Evolutionary conservation across 176 grass and related monocot genomes (phyloP).

Genomic region (Phoenix dactylifera): DNA sequence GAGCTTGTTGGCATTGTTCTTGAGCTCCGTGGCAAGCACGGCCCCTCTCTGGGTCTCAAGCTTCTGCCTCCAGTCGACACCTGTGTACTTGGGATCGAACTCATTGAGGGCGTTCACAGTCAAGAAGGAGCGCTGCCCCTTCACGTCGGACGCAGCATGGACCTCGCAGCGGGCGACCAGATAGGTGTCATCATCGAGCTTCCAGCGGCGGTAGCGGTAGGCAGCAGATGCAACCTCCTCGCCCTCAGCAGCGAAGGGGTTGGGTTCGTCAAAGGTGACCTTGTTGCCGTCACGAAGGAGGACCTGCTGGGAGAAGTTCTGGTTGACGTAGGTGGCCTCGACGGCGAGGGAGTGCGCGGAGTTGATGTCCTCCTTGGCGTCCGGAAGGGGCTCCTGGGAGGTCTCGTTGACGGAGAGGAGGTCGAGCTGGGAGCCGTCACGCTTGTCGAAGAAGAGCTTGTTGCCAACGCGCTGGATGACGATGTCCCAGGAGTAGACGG

Average conservation of each 20-base stretch:
- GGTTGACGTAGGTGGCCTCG: constrained; percentile 8
- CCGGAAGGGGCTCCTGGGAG: constrained; percentile 5
- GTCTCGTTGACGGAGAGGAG: constrained; percentile 11
- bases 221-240: constrained; percentile 8
- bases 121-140: constrained; percentile 5
- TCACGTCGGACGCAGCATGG: neutral
- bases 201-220: constrained; percentile 13
- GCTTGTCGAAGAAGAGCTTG: constrained; percentile 13
- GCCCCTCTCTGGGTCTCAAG: constrained; percentile 9
- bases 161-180: constrained; percentile 7
- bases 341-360: constrained; percentile 2
- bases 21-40: constrained; percentile 7
- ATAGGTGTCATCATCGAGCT: constrained; percentile 6
- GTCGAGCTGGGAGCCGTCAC: constrained; percentile 3
- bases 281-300: constrained; percentile 9
- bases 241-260: constrained; percentile 10
- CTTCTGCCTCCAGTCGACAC: constrained; percentile 10
- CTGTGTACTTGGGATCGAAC: constrained; percentile 4
- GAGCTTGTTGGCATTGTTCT: constrained; percentile 11
- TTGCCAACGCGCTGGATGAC: constrained; percentile 6
- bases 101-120: constrained; percentile 8
- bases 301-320: constrained; percentile 9
- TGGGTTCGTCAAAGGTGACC: constrained; percentile 5
- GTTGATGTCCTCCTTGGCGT: constrained; percentile 12
- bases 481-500: constrained; percentile 3